Evolutionary conservation across 2,329 filamentous ascomycete genomes (phyloP).

Genomic region (Hypomyces rosellus): DNA sequence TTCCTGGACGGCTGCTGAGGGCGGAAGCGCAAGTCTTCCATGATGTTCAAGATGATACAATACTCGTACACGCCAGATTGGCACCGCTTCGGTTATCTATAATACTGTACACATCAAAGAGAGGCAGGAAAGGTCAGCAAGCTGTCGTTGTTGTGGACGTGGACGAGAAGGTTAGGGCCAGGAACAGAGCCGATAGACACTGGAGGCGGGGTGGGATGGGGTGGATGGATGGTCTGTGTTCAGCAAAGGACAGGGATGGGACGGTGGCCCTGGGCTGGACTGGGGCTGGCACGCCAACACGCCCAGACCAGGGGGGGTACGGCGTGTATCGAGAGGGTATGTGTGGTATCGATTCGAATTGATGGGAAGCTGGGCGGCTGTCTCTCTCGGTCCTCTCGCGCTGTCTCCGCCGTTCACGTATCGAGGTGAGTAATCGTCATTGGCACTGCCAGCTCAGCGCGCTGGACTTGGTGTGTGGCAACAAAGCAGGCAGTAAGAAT

Average conservation of each 20-base stretch:
- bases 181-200: conserved; percentile 24
- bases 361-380: neutral
- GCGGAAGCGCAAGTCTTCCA: conserved; percentile 76
- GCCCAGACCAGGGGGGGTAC: conserved; percentile 9
- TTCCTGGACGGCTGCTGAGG: conserved; percentile 70
- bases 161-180: conserved; percentile 14
- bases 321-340: conserved; percentile 1
- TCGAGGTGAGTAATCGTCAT: neutral
- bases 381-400: neutral
- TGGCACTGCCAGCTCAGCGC: neutral
- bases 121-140: conserved; percentile 24
- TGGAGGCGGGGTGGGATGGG: conserved; percentile 23
- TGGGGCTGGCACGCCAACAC: conserved; percentile 10
- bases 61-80: conserved; percentile 34
- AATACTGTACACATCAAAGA: conserved; percentile 31
- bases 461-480: neutral
- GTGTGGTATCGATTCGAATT: neutral
- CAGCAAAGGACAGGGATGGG: conserved; percentile 18
- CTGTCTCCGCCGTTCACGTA: neutral
- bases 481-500: neutral
- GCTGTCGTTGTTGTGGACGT: conserved; percentile 13
- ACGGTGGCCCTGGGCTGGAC: conserved; percentile 22
- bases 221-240: conserved; percentile 11
- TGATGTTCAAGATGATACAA: conserved; percentile 38
- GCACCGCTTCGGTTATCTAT: conserved; percentile 26